Evolutionary conservation across 2,329 filamentous ascomycete species (phyloP).

Genomic region (Graphilbum ipis-grandicollis): DNA sequence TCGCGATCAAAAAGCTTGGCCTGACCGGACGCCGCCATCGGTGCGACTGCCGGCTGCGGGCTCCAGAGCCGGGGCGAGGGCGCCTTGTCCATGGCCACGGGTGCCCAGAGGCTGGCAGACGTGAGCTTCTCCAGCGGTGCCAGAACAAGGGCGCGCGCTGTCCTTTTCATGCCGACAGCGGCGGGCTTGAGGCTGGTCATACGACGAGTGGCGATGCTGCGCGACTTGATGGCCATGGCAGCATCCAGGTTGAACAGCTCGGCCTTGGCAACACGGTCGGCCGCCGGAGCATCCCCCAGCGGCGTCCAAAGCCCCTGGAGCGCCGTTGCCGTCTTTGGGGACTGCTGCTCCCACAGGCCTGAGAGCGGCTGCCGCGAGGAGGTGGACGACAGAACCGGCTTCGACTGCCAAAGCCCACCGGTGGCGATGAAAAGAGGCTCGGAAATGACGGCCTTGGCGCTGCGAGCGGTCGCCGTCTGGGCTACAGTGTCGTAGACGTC

Average conservation of each 20-base stretch:
- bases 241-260: conserved; percentile 5
- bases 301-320: not conserved
- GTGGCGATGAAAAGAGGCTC: conserved; percentile 7
- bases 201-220: conserved; percentile 5
- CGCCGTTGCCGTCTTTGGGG: too few relatives aligned
- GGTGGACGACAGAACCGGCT: too few relatives aligned
- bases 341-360: too few relatives aligned
- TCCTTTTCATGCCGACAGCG: conserved; percentile 15
- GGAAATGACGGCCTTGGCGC: conserved; percentile 13
- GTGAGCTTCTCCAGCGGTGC: conserved; percentile 12
- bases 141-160: conserved; percentile 10
- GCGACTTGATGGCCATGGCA: not conserved
- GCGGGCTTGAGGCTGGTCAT: conserved; percentile 10
- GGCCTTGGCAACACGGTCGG: not conserved
- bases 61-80: not conserved
- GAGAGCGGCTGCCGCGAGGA: too few relatives aligned
- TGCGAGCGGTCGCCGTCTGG: conserved; percentile 10
- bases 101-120: conserved; percentile 13
- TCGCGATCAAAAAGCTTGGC: too few relatives aligned
- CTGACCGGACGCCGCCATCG: too few relatives aligned
- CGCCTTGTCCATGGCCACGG: not conserved
- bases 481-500: too few relatives aligned
- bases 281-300: not conserved
- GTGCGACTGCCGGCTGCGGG: not conserved
- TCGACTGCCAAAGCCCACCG: conserved; percentile 4